Evolutionary conservation across 2,329 filamentous ascomycete genomes (phyloP).

Genomic region (Aspergillus flavus): DNA sequence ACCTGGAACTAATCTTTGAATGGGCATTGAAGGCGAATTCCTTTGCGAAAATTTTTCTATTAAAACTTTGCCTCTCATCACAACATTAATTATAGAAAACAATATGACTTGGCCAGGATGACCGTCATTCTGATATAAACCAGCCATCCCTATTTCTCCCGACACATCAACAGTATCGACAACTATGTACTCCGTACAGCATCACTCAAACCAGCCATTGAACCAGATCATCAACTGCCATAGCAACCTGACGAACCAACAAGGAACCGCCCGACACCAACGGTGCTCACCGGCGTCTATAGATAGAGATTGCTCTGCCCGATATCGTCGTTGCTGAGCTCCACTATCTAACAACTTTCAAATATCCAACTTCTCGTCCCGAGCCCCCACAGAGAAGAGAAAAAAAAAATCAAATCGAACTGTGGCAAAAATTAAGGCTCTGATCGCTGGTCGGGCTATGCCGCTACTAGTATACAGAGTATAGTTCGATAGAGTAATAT

Average conservation of each 20-base stretch:
- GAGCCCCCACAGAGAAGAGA: neutral
- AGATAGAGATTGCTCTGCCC: conserved; percentile 1
- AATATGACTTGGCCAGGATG: neutral
- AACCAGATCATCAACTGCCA: neutral
- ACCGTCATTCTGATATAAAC: neutral
- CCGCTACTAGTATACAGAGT: neutral
- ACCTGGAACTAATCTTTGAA: neutral
- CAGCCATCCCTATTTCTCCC: neutral
- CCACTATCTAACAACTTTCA: neutral
- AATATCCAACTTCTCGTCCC: neutral
- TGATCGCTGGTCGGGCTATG: neutral
- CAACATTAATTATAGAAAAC: neutral
- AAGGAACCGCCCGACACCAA: neutral
- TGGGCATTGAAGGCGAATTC: neutral
- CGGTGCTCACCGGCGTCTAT: neutral
- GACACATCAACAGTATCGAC: neutral
- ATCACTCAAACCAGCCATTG: neutral
- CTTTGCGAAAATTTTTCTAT: neutral
- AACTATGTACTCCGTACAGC: neutral
- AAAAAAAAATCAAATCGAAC: neutral
- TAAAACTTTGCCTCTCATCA: neutral
- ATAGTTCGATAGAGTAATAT: neutral
- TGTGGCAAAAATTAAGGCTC: conserved; percentile 1
- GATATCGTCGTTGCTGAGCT: neutral
- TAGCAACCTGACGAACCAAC: neutral